Evolutionary conservation across 148 eudicot species (phyloP).

Genomic region (Dysphania ambrosioides): DNA sequence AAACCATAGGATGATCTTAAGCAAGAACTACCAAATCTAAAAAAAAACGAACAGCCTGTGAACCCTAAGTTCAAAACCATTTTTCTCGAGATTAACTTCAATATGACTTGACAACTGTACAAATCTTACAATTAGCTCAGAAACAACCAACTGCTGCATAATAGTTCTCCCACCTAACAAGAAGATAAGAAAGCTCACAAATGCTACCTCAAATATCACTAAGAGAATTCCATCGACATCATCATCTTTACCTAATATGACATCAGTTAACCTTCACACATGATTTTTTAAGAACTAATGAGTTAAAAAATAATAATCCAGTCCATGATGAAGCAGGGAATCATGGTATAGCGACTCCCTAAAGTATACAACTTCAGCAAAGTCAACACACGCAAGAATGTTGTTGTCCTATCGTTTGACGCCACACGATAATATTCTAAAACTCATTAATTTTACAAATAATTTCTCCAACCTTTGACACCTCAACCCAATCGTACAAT

Average conservation of each 20-base stretch:
- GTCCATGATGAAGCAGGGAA: neutral
- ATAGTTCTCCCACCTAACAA: neutral
- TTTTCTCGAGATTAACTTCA: neutral
- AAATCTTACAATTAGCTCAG: neutral
- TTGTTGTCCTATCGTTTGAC: neutral
- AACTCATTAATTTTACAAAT: neutral
- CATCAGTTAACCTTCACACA: neutral
- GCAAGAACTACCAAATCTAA: neutral
- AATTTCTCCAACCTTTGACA: constrained; percentile 5
- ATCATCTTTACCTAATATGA: neutral
- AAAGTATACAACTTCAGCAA: neutral
- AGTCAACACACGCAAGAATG: neutral
- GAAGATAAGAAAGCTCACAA: neutral
- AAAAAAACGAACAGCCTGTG: neutral
- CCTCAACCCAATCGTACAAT: neutral
- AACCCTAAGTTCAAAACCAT: neutral
- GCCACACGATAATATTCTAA: neutral
- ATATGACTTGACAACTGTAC: too few relatives aligned
- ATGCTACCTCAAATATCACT: neutral
- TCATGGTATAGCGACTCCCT: neutral
- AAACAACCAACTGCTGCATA: constrained; percentile 1
- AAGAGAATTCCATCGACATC: neutral
- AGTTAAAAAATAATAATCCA: neutral
- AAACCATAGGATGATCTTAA: neutral
- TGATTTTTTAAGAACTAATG: neutral